These are phyloP conservation scores for Elongisporangium senticosum DNA, from an alignment of 352 stramenopile species.

Conservation along the genomic window DNA sequence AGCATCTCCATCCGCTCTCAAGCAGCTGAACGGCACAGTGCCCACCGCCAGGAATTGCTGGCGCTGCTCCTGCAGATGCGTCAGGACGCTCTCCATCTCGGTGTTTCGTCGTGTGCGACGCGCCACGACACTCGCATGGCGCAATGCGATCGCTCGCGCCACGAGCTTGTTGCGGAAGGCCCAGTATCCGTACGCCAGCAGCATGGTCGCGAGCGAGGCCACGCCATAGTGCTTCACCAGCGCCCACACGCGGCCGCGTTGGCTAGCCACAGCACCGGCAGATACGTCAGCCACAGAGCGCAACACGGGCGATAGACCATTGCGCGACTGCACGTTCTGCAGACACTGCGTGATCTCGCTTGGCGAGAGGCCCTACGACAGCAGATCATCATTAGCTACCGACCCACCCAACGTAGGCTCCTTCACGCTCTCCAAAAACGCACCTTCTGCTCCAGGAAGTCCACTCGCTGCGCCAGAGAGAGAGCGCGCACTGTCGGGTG, in stretches of 20 bases:
- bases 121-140: neutral
- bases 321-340: slow-evolving; percentile 44
- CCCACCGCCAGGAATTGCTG: neutral
- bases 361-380: slow-evolving; percentile 36
- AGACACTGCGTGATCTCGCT: slow-evolving; percentile 62
- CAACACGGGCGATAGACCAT: slow-evolving; percentile 32
- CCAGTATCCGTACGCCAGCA: neutral
- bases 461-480: slow-evolving; percentile 63
- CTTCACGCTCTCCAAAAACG: neutral
- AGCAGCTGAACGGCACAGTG: neutral
- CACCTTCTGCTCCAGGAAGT: slow-evolving; percentile 70
- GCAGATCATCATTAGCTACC: too few species aligned
- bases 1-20: neutral
- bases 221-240: neutral
- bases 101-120: neutral
- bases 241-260: neutral
- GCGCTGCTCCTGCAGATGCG: neutral
- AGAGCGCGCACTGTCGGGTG: slow-evolving; percentile 56
- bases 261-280: neutral
- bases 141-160: neutral
- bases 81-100: neutral
- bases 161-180: neutral
- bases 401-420: neutral
- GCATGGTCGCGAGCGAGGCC: neutral
- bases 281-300: neutral